Base-by-base conservation (phyloP, 179 eudicot species). In the Sideroxylon spinosum region DNA sequence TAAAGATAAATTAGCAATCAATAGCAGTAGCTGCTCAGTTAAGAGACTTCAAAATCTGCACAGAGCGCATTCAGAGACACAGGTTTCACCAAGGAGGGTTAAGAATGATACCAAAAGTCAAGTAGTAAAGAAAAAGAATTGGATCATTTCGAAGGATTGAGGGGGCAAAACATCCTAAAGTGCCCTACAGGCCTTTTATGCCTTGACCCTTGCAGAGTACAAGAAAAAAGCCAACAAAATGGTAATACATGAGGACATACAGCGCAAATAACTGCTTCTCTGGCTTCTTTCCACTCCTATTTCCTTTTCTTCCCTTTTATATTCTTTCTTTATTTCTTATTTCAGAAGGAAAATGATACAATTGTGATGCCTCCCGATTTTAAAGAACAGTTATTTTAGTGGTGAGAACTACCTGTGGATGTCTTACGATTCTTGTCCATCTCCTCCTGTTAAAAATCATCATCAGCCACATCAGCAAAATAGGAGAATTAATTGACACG, bases 351-450 rank as follows among this genome's bases (percentile, higher is more conserved):
- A 10, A 62, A 2, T 14, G n/a, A 53, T 65, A 9, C 0, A 50
- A 44, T 57, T 44, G 25, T 23, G 9, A 37, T 26, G 32, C 56
- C 71, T 1, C 69, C 11, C 19, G 67, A 66, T 53, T 28, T 67
- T 22, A 52, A n/a, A 62, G 44, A 26, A 66, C 23, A 26, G 13
- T 17, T 59, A 26, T 7, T 23, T 50, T 26, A 50, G 56, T 55
- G 44, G 11, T 17, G 16, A 26, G 64, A 28, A 72, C 26, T 87
- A 93, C 98, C 98, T 88, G 94, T 72, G 69, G 90, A 81, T 65
- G 80, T 55, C 86, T 89, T 91, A 63, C 86, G 84, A 61, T 91
- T 90, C 84, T 76, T 90, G 81, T 86, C 89, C 98, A 94, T 88
- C 87, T 86, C 94, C 85, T 94, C 98, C 98, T 94, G 93, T 60